These are phyloP conservation scores for Eucalyptus globulus DNA, from an alignment of 345 rosid species.

Conservation along the genomic window DNA sequence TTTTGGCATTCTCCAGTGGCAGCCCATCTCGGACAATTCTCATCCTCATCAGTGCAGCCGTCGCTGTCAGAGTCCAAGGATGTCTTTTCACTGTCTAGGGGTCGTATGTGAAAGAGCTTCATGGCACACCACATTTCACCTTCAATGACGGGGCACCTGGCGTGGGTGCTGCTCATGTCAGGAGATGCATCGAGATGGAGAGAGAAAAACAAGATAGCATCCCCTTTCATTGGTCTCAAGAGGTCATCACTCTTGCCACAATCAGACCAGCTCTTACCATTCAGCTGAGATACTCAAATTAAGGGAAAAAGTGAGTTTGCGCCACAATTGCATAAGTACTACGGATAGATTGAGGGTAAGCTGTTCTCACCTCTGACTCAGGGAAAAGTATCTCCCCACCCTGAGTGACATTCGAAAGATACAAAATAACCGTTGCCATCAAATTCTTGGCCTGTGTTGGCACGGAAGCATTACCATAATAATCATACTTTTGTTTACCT, in stretches of 20 bases:
- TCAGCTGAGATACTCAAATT: conserved; percentile 14
- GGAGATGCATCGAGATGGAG: conserved; percentile 35
- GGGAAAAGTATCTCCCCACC: conserved; percentile 85
- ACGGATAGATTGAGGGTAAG: not conserved
- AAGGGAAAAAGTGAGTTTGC: not conserved
- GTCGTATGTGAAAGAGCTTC: conserved; percentile 38
- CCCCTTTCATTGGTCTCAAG: conserved; percentile 63
- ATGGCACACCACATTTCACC: conserved; percentile 68
- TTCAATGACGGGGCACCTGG: conserved; percentile 69
- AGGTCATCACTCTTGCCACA: conserved; percentile 28
- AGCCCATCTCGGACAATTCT: conserved; percentile 65
- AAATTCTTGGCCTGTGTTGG: conserved; percentile 14
- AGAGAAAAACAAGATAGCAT: conserved; percentile 70
- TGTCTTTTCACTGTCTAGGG: conserved; percentile 1
- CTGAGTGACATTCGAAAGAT: conserved; percentile 52
- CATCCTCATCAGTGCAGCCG: conserved; percentile 76
- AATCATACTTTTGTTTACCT: conserved; percentile 25
- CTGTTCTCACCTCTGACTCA: conserved; percentile 39
- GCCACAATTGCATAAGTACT: not conserved
- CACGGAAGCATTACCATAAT: conserved; percentile 32
- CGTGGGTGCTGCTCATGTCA: conserved; percentile 55
- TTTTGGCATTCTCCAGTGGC: conserved; percentile 68
- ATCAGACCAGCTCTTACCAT: conserved; percentile 37
- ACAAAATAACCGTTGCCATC: conserved; percentile 64
- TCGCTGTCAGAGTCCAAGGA: conserved; percentile 1